phyloP scores from a whole-genome alignment of 257 asterid species.

The Rhazya stricta region DNA sequence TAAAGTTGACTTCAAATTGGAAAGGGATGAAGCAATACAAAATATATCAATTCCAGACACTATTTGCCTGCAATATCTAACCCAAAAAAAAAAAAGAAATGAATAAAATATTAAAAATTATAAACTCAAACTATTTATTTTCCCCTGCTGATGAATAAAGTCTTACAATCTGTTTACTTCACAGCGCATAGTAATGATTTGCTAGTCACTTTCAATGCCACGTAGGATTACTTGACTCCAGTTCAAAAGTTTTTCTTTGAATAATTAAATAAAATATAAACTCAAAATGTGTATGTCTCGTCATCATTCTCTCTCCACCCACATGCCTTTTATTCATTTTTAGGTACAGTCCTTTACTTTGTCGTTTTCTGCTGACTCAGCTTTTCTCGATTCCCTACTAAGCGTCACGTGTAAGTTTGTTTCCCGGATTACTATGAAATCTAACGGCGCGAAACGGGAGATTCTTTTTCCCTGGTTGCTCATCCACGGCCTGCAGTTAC shows the following conservation, averaged over 20 bases:
- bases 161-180: too few species aligned
- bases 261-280: neutral
- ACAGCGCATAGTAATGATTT: neutral
- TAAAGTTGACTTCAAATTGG: neutral
- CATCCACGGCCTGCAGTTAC: neutral
- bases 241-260: neutral
- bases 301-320: slow-evolving; percentile 15
- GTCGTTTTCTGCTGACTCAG: slow-evolving; percentile 19
- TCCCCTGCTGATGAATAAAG: too few species aligned
- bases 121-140: too few species aligned
- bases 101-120: too few species aligned
- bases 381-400: neutral
- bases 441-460: slow-evolving; percentile 8
- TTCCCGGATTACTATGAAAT: neutral
- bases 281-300: neutral
- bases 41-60: neutral
- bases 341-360: slow-evolving; percentile 6
- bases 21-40: neutral
- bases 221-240: slow-evolving; percentile 15
- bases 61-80: slow-evolving; percentile 9
- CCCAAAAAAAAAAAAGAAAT: too few species aligned
- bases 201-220: slow-evolving; percentile 21
- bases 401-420: slow-evolving; percentile 8
- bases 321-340: slow-evolving; percentile 31
- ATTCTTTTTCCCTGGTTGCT: slow-evolving; percentile 2